These are phyloP conservation scores for Scedosporium boydii DNA, from an alignment of 2,329 filamentous ascomycete species.

Conservation along the genomic window DNA sequence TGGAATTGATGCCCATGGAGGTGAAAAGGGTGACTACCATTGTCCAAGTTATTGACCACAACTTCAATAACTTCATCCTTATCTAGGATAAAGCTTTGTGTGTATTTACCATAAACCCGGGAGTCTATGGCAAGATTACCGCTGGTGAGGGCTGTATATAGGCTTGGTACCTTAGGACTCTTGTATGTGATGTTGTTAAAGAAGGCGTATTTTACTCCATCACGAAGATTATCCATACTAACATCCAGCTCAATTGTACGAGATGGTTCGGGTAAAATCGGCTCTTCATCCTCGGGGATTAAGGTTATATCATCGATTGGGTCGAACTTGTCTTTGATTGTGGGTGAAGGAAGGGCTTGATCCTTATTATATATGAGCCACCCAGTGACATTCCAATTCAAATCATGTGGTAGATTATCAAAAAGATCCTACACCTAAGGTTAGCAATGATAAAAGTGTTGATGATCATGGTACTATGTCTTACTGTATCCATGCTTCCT, in stretches of 20 bases:
- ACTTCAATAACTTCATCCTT: constrained; percentile 46
- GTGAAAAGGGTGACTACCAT: constrained; percentile 53
- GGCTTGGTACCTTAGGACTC: constrained; percentile 53
- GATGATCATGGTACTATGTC: no score
- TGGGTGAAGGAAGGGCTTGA: constrained; percentile 37
- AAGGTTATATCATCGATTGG: constrained; percentile 67
- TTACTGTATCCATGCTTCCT: constrained; percentile 55
- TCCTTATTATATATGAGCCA: constrained; percentile 49
- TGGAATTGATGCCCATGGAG: constrained; percentile 55
- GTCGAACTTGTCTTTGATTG: constrained; percentile 49
- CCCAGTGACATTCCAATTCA: constrained; percentile 62
- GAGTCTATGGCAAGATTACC: constrained; percentile 34
- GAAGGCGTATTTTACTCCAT: constrained; percentile 47
- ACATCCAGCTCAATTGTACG: constrained; percentile 37
- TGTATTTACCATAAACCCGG: constrained; percentile 38
- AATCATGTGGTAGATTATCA: constrained; percentile 49
- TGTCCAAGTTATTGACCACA: constrained; percentile 49
- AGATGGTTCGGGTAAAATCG: constrained; percentile 37
- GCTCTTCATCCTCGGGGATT: constrained; percentile 41
- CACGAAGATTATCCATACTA: constrained; percentile 41
- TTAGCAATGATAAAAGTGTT: no score
- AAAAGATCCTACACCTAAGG: constrained; percentile 44
- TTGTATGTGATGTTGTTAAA: constrained; percentile 58
- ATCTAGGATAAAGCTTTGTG: constrained; percentile 43
- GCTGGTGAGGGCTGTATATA: constrained; percentile 53